Base-by-base conservation (phyloP, 2,329 filamentous ascomycete genomes). In the Cordyceps cicadae region DNA sequence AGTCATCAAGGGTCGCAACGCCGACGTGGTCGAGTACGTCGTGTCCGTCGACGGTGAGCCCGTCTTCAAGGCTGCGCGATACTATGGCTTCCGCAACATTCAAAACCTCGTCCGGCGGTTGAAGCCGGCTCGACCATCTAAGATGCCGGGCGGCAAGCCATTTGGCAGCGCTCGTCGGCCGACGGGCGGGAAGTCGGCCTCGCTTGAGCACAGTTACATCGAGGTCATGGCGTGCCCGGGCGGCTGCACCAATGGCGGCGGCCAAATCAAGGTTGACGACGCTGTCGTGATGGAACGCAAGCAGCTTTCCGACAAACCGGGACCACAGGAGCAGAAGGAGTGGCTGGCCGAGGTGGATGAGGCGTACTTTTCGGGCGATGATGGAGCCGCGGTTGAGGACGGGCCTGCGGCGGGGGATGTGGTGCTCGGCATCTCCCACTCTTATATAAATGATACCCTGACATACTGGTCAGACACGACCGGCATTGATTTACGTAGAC, bases 171-270 rank as follows among this genome's bases (percentile, higher is more conserved):
- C 77, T 49, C 81, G 81, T 62, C 81, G 78, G 63, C 79, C 77
- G 6, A 76, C 72, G 17, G 48, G 24, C 26, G 24, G 49, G 7
- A 82, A 82, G 66, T 68, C 77, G 19, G 21, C 73, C 19, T 69
- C 72, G 19, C 74, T 83, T 7, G 90, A 96, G 41, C 92, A 92
- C 71, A 83, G 88, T n/a, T 97, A 96, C 74, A 89, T 97, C 32
- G 94, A 99, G 75, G 94, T 99, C 62, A 99, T 99, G 94, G 94
- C 94, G 15, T 99, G 94, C 73, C 94, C 94, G 0, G 94, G 94
- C n/a, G 94, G 94, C 3, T 99, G 94, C 76, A 99, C 94, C 59
- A 99, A 99, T 68, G 94, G 94, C 2, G 94, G 94, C 43, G 94
- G 94, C 0, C 94, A 99, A 77, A 87, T 99, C 71, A 96, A 96